Percentiles rank a stretch among this genome's conserved stretches.
phyloP scores from a whole-genome alignment of 768 basidiomycete genomes.

The Tulasnella sp. region DNA sequence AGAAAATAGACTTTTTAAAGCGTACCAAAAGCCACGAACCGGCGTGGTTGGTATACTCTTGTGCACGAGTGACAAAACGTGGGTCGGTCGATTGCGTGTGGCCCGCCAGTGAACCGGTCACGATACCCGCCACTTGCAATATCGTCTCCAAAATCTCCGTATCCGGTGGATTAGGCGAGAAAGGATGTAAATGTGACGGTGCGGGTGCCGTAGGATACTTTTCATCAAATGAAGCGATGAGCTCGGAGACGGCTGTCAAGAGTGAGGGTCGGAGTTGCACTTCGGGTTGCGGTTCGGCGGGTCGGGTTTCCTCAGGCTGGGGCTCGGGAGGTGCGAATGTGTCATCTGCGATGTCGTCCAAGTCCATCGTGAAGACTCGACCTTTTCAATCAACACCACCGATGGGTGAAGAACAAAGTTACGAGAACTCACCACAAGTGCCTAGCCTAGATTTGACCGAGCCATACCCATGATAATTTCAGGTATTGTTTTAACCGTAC shows the following conservation, averaged over 20 bases:
- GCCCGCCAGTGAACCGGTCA: slow-evolving; percentile 3
- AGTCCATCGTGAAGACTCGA: background rate
- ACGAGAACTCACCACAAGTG: too few species aligned
- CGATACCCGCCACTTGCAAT: background rate
- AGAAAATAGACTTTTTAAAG: background rate
- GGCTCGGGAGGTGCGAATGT: background rate
- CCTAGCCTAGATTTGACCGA: too few species aligned
- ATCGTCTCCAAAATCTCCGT: slow-evolving; percentile 13
- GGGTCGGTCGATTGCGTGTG: background rate
- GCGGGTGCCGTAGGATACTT: slow-evolving; percentile 1
- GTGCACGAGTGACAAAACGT: background rate
- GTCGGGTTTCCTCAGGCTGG: background rate
- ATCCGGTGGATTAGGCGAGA: slow-evolving; percentile 14
- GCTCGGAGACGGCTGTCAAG: slow-evolving; percentile 1
- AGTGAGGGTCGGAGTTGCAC: slow-evolving; percentile 2
- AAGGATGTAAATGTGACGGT: background rate
- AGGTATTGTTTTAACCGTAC: too few species aligned
- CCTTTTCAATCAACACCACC: too few species aligned
- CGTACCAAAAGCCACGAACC: slow-evolving; percentile 5
- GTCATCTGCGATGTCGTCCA: slow-evolving; percentile 7
- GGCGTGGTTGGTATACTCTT: slow-evolving; percentile 13
- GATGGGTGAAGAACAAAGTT: too few species aligned
- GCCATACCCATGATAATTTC: too few species aligned
- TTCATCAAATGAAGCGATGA: slow-evolving; percentile 10
- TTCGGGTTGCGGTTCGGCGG: background rate